Percentiles rank a stretch among this genome's conserved stretches.
Evolutionary conservation across 148 eudicot genomes (phyloP).

Genomic region (Silene conica): DNA sequence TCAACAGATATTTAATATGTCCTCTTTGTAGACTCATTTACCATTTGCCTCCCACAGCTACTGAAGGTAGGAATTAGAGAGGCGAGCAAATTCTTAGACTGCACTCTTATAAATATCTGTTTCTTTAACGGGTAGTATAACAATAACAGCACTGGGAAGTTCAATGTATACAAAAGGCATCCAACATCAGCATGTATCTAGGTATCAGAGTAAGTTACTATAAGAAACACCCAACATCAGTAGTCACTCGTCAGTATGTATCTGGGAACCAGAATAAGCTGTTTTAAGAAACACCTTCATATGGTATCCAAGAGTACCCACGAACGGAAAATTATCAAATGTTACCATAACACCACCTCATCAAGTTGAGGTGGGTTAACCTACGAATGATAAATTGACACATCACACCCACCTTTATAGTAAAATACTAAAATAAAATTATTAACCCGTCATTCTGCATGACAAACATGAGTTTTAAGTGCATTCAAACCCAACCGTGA

Average conservation of each 20-base stretch:
- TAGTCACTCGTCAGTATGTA: not conserved
- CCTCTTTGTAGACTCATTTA: too few species aligned
- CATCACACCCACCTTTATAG: not conserved
- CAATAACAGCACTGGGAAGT: too few species aligned
- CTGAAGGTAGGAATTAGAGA: too few species aligned
- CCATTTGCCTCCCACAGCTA: too few species aligned
- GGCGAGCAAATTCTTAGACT: not conserved
- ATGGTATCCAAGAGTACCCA: not conserved
- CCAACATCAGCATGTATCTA: not conserved
- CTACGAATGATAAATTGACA: not conserved
- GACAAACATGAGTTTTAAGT: not conserved
- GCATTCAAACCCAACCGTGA: not conserved
- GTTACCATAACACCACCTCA: not conserved
- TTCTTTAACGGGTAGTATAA: too few species aligned
- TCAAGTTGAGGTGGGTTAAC: not conserved
- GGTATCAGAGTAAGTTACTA: not conserved
- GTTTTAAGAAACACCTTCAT: not conserved
- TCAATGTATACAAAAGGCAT: not conserved
- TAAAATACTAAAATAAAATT: not conserved
- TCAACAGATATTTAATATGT: too few species aligned
- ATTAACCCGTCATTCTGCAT: not conserved
- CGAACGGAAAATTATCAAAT: not conserved
- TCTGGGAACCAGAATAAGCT: not conserved
- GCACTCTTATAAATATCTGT: too few species aligned
- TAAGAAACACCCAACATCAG: not conserved